Conservation (phyloP, 208 protist genomes). For the Polymyxa betae region DNA sequence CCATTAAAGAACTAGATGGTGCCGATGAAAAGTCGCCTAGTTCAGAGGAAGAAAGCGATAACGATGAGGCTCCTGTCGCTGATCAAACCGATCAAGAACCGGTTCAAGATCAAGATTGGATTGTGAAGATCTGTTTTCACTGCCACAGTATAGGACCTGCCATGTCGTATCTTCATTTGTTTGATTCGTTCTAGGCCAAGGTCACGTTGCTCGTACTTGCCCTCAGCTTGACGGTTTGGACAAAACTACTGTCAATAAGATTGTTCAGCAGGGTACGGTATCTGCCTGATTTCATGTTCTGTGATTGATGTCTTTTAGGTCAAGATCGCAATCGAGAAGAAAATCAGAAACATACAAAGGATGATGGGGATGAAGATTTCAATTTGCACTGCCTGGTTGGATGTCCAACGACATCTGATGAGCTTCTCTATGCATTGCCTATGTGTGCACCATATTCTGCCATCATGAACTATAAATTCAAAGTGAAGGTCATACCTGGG, state of each 20-base stretch:
- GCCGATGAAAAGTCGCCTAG: background rate
- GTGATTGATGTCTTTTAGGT: slow-evolving; percentile 8
- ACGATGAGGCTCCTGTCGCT: background rate
- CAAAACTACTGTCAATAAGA: slow-evolving; percentile 17
- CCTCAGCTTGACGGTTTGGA: background rate
- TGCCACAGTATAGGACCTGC: background rate
- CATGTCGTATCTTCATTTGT: background rate
- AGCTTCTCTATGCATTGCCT: slow-evolving; percentile 37
- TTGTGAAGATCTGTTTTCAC: slow-evolving; percentile 26
- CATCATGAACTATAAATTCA: background rate
- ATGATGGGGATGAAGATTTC: slow-evolving; percentile 8
- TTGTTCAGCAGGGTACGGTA: background rate
- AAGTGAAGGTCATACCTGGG: slow-evolving; percentile 35
- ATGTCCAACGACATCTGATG: background rate
- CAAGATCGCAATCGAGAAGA: slow-evolving; percentile 36
- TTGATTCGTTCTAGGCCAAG: slow-evolving; percentile 5
- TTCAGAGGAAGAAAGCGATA: background rate
- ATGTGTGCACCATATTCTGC: slow-evolving; percentile 38
- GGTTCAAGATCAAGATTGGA: slow-evolving; percentile 13
- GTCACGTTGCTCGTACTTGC: slow-evolving; percentile 12
- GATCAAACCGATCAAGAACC: background rate
- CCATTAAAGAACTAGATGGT: slow-evolving; percentile 2
- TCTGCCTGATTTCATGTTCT: background rate
- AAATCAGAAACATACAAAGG: background rate
- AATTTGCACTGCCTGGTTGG: slow-evolving; percentile 34